These are phyloP conservation scores for Podila minutissima DNA, from an alignment of 192 early-diverging fungal species.

Conservation along the genomic window DNA sequence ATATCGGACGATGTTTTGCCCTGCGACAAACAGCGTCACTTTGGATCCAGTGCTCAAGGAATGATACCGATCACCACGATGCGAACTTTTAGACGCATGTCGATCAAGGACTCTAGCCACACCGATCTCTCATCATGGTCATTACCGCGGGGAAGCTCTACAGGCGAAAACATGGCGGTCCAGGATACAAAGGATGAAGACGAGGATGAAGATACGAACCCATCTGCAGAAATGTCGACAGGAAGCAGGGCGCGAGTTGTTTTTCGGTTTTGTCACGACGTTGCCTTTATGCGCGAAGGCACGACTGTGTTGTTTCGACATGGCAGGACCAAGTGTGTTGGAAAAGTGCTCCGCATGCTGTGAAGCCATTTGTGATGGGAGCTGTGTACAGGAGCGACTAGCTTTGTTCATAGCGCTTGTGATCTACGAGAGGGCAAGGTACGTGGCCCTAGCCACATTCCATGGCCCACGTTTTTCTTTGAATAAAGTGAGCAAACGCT, in stretches of 20 bases:
- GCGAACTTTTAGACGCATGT: slow-evolving; percentile 29
- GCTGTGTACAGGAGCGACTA: too few relatives aligned
- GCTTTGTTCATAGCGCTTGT: too few relatives aligned
- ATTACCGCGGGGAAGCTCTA: not conserved
- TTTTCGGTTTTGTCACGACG: slow-evolving; percentile 69
- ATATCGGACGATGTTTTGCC: slow-evolving; percentile 6
- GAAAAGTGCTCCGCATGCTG: slow-evolving; percentile 62
- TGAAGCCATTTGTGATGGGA: not conserved
- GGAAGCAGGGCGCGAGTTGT: slow-evolving; percentile 61
- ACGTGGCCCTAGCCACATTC: not conserved
- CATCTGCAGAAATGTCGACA: slow-evolving; percentile 31
- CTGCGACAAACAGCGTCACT: not conserved
- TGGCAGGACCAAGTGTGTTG: slow-evolving; percentile 75
- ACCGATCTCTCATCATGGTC: not conserved
- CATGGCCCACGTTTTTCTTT: too few relatives aligned
- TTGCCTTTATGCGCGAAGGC: slow-evolving; percentile 67
- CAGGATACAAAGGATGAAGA: not conserved
- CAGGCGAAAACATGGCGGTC: not conserved
- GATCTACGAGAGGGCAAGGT: not conserved
- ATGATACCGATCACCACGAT: slow-evolving; percentile 44
- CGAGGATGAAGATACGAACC: slow-evolving; percentile 4
- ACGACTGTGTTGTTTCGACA: slow-evolving; percentile 69
- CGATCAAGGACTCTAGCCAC: not conserved
- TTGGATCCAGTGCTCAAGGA: slow-evolving; percentile 4
- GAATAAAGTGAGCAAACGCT: too few relatives aligned